These are phyloP conservation scores for Penicillium tannophilum DNA, from an alignment of 495 filamentous ascomycete species.

Conservation along the genomic window DNA sequence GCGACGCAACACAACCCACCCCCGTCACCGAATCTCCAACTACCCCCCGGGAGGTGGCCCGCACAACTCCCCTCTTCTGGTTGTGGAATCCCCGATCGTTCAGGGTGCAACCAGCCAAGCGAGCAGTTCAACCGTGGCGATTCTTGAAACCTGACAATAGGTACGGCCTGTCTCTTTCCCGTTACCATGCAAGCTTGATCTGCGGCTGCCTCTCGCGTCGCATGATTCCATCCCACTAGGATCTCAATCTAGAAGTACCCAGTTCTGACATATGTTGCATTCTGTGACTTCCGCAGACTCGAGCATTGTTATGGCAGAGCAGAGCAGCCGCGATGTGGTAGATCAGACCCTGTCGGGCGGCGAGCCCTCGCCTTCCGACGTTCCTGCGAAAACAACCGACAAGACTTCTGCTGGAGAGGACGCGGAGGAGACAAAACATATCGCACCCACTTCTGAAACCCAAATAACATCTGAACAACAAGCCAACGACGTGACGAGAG, in stretches of 20 bases:
- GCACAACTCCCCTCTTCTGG: slow-evolving; percentile 32
- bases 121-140: slow-evolving; percentile 52
- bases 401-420: slow-evolving; percentile 57
- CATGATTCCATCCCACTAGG: slow-evolving; percentile 14
- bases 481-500: slow-evolving; percentile 30
- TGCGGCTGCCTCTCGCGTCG: slow-evolving; percentile 20
- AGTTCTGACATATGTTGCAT: slow-evolving; percentile 41
- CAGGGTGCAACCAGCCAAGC: slow-evolving; percentile 46
- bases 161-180: slow-evolving; percentile 37
- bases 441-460: slow-evolving; percentile 34
- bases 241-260: slow-evolving; percentile 24
- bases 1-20: slow-evolving; percentile 19
- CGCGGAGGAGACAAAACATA: slow-evolving; percentile 51
- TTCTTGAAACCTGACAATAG: slow-evolving; percentile 53
- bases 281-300: slow-evolving; percentile 48
- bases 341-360: slow-evolving; percentile 74
- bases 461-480: slow-evolving; percentile 31
- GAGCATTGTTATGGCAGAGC: slow-evolving; percentile 81
- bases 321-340: slow-evolving; percentile 76
- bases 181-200: slow-evolving; percentile 24
- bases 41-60: slow-evolving; percentile 28
- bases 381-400: slow-evolving; percentile 65
- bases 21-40: slow-evolving; percentile 17
- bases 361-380: slow-evolving; percentile 71
- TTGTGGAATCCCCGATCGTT: slow-evolving; percentile 38